Evolutionary conservation across 177 flowering plant species (phyloP).

Genomic region (Telopea speciosissima): DNA sequence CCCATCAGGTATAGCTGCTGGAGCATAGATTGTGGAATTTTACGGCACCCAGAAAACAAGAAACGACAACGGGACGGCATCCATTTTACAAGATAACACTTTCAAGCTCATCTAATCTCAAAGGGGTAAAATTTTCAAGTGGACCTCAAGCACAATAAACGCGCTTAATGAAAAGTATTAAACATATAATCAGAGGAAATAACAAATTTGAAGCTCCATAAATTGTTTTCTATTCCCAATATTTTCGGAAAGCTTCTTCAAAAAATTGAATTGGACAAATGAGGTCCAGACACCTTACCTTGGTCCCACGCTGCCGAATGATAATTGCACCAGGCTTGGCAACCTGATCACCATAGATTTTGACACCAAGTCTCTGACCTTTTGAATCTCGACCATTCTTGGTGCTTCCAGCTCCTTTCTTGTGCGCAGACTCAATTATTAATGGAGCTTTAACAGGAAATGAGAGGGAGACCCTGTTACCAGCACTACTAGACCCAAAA

Average conservation of each 20-base stretch:
- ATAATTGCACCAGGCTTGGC: conserved; percentile 98
- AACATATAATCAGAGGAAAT: too few species aligned
- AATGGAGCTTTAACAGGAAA: conserved; percentile 39
- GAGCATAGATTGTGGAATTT: too few species aligned
- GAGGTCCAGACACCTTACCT: conserved; percentile 33
- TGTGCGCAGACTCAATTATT: conserved; percentile 78
- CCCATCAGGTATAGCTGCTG: too few species aligned
- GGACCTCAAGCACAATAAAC: background rate
- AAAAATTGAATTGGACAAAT: background rate
- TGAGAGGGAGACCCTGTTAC: conserved; percentile 26
- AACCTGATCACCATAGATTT: conserved; percentile 83
- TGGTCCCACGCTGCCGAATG: conserved; percentile 91
- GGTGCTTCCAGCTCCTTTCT: conserved; percentile 95
- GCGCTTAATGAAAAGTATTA: background rate
- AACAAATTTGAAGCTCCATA: background rate
- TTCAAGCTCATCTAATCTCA: too few species aligned
- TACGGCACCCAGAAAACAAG: too few species aligned
- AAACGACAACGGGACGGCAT: too few species aligned
- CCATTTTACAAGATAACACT: too few species aligned
- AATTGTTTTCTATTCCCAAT: background rate
- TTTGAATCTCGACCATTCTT: conserved; percentile 89
- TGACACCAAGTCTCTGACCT: conserved; percentile 91
- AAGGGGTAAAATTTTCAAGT: background rate
- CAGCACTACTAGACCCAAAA: conserved; percentile 18
- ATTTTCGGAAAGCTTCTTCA: background rate